Evolutionary conservation across 768 basidiomycete species (phyloP), one percentile per base, ranked within the genome.

Genomic region (Daedalea quercina): DNA sequence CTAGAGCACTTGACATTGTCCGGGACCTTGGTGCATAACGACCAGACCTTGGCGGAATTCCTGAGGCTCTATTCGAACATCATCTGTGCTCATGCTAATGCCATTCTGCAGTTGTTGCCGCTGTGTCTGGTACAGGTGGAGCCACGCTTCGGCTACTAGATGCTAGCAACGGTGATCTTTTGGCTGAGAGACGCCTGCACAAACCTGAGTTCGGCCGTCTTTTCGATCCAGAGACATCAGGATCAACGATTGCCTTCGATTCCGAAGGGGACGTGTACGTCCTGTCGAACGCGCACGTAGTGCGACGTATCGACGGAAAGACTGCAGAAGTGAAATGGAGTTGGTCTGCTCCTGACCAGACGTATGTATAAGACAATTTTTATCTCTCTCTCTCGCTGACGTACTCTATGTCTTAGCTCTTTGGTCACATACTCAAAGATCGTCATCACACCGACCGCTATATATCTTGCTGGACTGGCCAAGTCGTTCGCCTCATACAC

Each of bases 51-150:
- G n/a, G n/a, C n/a, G 19, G 41, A 26, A 24, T 49, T 37, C 46
- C 23, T n/a, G n/a, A n/a, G n/a, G n/a, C n/a, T n/a, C n/a, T n/a
- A n/a, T n/a, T n/a, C n/a, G n/a, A n/a, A n/a, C n/a, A n/a, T n/a
- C n/a, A 31, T 34, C 26, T 52, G 31, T 34, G 25, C 50, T 49
- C 54, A 35, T 24, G 52, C 28, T 19, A 23, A 17, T 35, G 12
- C 17, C 17, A 3, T 15, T 40, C 19, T 15, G 9, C 51, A 92
- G 92, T 72, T 34, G 69, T 94, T 37, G 78, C 82, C 28, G 70
- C 86, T 2, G 71, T 95, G 20, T 94, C 94, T 43, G 90, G 91
- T 9, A 75, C 82, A 1, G 82, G 81, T 1, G 89, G 85, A 9
- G 72, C 84, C 3, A 85, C 73, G 1, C 69, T 91, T 19, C 81